Percentiles rank a stretch among this genome's conserved stretches.
phyloP scores from a whole-genome alignment of 2,329 filamentous ascomycete species.

The Pseudocercospora fijiensis region DNA sequence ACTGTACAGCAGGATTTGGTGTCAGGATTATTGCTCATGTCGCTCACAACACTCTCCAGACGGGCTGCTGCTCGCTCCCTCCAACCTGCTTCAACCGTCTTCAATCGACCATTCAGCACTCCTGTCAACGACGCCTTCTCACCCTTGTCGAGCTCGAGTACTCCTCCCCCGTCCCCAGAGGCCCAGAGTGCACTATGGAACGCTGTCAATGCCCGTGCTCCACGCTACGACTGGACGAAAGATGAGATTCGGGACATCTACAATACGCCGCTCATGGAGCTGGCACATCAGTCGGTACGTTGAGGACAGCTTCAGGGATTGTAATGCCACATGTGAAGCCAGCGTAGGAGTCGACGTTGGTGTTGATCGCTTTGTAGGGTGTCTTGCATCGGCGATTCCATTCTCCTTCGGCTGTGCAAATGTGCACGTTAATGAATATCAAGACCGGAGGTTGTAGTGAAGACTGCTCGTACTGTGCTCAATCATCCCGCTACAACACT shows the following conservation, averaged over 20 bases:
- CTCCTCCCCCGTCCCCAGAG: slow-evolving; percentile 30
- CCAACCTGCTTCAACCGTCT: slow-evolving; percentile 15
- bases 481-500: slow-evolving; percentile 76
- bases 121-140: slow-evolving; percentile 39
- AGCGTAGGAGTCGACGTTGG: background rate
- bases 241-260: slow-evolving; percentile 81
- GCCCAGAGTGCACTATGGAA: slow-evolving; percentile 40
- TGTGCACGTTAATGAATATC: slow-evolving; percentile 96
- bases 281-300: slow-evolving; percentile 46
- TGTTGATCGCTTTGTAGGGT: slow-evolving; percentile 53
- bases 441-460: slow-evolving; percentile 91
- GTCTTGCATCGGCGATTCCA: slow-evolving; percentile 82
- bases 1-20: background rate
- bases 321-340: background rate
- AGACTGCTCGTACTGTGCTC: slow-evolving; percentile 90
- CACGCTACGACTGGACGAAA: slow-evolving; percentile 74
- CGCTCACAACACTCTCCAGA: slow-evolving; percentile 29
- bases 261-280: slow-evolving; percentile 75
- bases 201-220: slow-evolving; percentile 60
- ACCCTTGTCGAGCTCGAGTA: slow-evolving; percentile 25
- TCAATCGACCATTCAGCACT: slow-evolving; percentile 36
- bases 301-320: background rate
- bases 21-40: slow-evolving; percentile 22
- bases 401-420: slow-evolving; percentile 77
- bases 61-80: slow-evolving; percentile 27